A percentile compares a stretch with the other conserved stretches of the same genome.
phyloP scores from a whole-genome alignment of 768 basidiomycete genomes.

The Lyophyllum semitale region DNA sequence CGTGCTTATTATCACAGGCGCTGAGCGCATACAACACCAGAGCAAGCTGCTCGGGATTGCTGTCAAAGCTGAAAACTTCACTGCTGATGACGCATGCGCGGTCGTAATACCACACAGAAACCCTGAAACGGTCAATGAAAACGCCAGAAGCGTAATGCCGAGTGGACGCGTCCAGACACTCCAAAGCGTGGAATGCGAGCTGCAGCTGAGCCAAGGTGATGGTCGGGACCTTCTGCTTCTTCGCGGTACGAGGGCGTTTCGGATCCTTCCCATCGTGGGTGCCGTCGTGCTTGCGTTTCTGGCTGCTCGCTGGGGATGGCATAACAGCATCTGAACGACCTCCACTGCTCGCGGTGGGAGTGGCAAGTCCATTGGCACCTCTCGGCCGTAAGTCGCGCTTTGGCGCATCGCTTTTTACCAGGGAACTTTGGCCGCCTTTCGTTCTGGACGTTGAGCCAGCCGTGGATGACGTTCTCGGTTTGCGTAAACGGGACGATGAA shows the following conservation, averaged over 20 bases:
- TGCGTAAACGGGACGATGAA: no score
- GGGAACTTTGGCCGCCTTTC: neutral
- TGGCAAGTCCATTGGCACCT: neutral
- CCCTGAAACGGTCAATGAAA: constrained; percentile 16
- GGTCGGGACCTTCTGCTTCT: neutral
- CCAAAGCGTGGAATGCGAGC: neutral
- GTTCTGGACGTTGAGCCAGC: no score
- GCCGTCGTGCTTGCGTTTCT: neutral
- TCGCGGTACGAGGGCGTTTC: neutral
- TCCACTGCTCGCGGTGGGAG: neutral
- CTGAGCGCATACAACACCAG: constrained; percentile 17
- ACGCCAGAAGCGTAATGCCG: constrained; percentile 22
- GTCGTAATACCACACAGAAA: constrained; percentile 31
- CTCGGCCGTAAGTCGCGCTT: neutral
- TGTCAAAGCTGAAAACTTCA: constrained; percentile 18
- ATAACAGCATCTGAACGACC: neutral
- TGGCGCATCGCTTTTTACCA: neutral
- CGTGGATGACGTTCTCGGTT: neutral
- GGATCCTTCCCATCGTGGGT: neutral
- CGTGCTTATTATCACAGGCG: constrained; percentile 12
- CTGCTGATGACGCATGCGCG: constrained; percentile 18
- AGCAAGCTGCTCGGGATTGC: constrained; percentile 18
- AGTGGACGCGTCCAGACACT: constrained; percentile 12
- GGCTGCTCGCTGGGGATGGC: neutral
- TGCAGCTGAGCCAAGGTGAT: neutral